Evolutionary conservation across 768 basidiomycete genomes (phyloP).

Genomic region (Lentinula boryana): DNA sequence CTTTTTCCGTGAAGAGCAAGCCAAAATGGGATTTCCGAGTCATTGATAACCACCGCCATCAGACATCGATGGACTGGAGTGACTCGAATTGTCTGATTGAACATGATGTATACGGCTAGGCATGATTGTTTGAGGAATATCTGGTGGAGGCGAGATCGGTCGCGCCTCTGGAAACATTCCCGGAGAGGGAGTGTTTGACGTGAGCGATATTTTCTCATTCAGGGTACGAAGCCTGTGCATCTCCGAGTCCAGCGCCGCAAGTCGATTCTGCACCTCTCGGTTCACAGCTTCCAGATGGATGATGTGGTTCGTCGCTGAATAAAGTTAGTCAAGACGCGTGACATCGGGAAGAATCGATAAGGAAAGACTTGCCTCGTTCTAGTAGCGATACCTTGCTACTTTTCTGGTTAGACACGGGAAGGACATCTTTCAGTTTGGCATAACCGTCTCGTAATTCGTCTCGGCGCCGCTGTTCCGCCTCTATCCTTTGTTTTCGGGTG

Average conservation of each 20-base stretch:
- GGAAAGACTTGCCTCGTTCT: conserved; percentile 63
- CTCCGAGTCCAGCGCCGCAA: conserved; percentile 62
- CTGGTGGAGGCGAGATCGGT: conserved; percentile 63
- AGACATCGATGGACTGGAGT: conserved; percentile 32
- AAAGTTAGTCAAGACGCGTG: conserved; percentile 6
- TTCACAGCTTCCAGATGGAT: conserved; percentile 66
- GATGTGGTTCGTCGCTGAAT: conserved; percentile 74
- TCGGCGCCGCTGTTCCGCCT: conserved; percentile 84
- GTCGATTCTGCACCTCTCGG: conserved; percentile 63
- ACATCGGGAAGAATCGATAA: conserved; percentile 6
- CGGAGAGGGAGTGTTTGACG: conserved; percentile 49
- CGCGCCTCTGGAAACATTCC: conserved; percentile 38
- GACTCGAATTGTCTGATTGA: conserved; percentile 58
- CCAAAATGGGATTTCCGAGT: background rate
- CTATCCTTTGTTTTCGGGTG: conserved; percentile 76
- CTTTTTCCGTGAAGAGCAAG: background rate
- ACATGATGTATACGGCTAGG: conserved; percentile 46
- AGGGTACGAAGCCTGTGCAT: conserved; percentile 64
- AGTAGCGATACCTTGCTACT: conserved; percentile 85
- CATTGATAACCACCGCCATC: conserved; percentile 27
- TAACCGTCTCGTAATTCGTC: conserved; percentile 91
- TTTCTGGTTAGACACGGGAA: conserved; percentile 86
- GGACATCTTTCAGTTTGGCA: conserved; percentile 78
- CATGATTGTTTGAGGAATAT: conserved; percentile 38
- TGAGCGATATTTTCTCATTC: conserved; percentile 79